Evolutionary conservation across 352 stramenopile species (phyloP).

Genomic region (Globisporangium alternatum): DNA sequence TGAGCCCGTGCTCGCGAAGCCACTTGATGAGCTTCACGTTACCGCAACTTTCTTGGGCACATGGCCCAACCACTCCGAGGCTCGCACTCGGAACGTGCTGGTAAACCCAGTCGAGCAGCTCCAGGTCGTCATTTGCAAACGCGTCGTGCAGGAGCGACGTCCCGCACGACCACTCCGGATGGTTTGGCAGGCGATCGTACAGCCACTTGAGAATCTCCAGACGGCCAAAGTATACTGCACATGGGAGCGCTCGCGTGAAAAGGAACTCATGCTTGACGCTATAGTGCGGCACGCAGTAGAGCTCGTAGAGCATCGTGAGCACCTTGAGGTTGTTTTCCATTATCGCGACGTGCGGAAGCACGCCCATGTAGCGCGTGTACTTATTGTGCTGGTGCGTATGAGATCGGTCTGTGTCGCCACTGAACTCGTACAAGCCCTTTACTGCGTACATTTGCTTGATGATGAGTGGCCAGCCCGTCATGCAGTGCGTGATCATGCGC

Average conservation of each 20-base stretch:
- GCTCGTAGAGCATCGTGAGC: slow-evolving; percentile 6
- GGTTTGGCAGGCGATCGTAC: slow-evolving; percentile 2
- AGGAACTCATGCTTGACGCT: not conserved
- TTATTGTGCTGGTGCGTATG: not conserved
- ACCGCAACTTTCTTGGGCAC: not conserved
- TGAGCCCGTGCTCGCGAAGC: slow-evolving; percentile 3
- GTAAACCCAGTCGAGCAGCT: slow-evolving; percentile 9
- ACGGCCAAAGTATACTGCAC: not conserved
- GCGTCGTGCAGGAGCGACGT: not conserved
- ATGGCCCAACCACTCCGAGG: not conserved
- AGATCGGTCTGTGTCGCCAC: not conserved
- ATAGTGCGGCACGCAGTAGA: not conserved
- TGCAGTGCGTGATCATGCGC: slow-evolving; percentile 6
- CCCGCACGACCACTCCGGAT: slow-evolving; percentile 1
- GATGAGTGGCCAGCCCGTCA: not conserved
- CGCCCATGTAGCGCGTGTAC: not conserved
- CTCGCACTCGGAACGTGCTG: not conserved
- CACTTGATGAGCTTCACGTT: slow-evolving; percentile 7
- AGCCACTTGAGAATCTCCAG: slow-evolving; percentile 12
- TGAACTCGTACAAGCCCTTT: not conserved
- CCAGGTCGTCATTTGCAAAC: not conserved
- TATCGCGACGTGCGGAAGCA: slow-evolving; percentile 11
- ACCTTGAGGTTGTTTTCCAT: not conserved
- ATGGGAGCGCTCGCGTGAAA: not conserved
- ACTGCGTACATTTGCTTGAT: slow-evolving; percentile 6